These are phyloP conservation scores for Beauveria sp. DNA, from an alignment of 2,329 filamentous ascomycete genomes.

Conservation along the genomic window DNA sequence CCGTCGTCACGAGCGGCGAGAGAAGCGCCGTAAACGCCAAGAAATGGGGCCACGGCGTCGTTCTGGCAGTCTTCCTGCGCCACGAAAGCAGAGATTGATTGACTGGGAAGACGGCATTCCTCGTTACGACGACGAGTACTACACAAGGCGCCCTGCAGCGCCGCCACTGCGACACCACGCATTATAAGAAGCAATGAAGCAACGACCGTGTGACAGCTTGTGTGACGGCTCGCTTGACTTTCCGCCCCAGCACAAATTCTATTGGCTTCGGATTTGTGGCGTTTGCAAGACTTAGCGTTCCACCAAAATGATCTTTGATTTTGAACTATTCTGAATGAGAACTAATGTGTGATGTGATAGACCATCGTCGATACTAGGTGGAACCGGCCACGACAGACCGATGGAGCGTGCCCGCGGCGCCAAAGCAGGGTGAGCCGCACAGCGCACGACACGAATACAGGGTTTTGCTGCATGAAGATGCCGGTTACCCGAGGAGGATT, in stretches of 20 bases:
- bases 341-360: conserved; percentile 16
- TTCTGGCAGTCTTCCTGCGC: conserved; percentile 37
- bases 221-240: not conserved
- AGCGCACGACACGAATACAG: not conserved
- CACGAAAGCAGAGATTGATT: conserved; percentile 29
- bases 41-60: conserved; percentile 31
- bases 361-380: conserved; percentile 17
- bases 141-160: conserved; percentile 16
- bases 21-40: conserved; percentile 16
- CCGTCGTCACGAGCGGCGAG: conserved; percentile 41
- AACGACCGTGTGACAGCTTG: not conserved
- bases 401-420: not conserved
- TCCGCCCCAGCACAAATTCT: not conserved
- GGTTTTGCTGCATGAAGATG: conserved; percentile 1
- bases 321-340: not conserved
- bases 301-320: conserved; percentile 3
- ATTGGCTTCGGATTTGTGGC: conserved; percentile 3
- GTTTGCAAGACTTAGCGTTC: conserved; percentile 1
- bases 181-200: not conserved
- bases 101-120: conserved; percentile 35
- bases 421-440: not conserved
- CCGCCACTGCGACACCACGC: not conserved
- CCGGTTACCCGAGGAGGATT: not conserved
- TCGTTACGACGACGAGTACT: conserved; percentile 39
- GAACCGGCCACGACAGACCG: conserved; percentile 1